Base-by-base conservation (phyloP, 2,329 filamentous ascomycete genomes). In the Penicillium sp. region DNA sequence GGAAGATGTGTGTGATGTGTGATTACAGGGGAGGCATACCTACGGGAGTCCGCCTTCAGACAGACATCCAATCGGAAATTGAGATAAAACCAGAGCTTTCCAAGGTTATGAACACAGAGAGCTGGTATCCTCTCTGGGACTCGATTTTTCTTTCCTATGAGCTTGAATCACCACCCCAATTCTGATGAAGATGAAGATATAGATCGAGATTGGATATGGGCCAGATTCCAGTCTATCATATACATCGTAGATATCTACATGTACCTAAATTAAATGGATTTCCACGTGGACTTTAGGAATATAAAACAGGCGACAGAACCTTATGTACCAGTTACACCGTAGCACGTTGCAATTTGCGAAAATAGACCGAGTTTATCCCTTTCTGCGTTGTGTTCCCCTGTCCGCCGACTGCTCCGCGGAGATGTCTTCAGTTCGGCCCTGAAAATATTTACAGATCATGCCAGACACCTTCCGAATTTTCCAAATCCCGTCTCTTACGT, bases 401-500 rank as follows among this genome's bases (percentile, higher is more conserved):
- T 43, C 40, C 23, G 23, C 21, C 15, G 41, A n/a, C 8, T 5
- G 7, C 50, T 53, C 52, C 52, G 52, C 52, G 52, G 52, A 50
- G 34, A 55, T 50, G 5, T 40, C 21, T 43, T 49, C 29, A 16
- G 27, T 43, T n/a, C 50, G 16, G 45, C 45, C 10, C 9, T 34
- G 19, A 34, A 21, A 53, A 47, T n/a, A 4, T 1, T 29, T 9
- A 21, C 8, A n/a, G 16, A 53, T 53, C 50, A 52, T n/a, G 39
- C 50, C 50, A 52, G 50, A 13, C 29, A 7, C 33, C n/a, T 31
- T 53, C 41, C 11, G 52, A 41, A 8, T n/a, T 40, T 53, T 54
- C 3, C 1, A 50, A 43, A n/a, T 13, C n/a, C 27, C 34, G 43
- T 25, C 15, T 19, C 5, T 31, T 31, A 13, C 5, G n/a, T 27